Conservation (phyloP, 169 alveolate species). For the Plasmodium inui region DNA sequence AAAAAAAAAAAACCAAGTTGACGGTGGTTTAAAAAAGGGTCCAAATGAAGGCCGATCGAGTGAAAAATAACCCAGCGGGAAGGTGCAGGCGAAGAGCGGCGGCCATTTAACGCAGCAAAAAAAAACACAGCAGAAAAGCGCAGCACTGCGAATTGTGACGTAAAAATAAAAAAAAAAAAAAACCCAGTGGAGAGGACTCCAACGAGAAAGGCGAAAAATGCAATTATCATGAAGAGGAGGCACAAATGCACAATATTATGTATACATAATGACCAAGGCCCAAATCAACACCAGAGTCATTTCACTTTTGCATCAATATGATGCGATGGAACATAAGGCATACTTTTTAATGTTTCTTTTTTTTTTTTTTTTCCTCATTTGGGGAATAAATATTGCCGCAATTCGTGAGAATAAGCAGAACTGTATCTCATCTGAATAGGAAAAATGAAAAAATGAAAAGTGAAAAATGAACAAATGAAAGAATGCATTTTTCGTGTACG, state of each 20-base stretch:
- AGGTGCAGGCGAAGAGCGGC: not conserved
- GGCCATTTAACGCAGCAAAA: not conserved
- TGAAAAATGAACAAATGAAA: not conserved
- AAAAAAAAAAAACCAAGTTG: not conserved
- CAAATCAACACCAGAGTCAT: not conserved
- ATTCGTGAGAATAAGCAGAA: not conserved
- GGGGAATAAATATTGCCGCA: not conserved
- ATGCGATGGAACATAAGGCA: not conserved
- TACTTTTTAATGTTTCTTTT: not conserved
- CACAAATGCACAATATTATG: not conserved
- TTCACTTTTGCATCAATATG: not conserved
- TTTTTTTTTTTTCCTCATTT: not conserved
- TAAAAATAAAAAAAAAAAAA: not conserved
- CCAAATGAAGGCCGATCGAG: not conserved
- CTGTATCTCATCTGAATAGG: not conserved
- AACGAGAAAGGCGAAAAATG: not conserved
- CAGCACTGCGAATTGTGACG: not conserved
- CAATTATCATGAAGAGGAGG: not conserved
- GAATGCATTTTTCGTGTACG: not conserved
- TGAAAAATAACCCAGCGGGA: not conserved
- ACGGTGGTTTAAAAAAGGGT: not conserved
- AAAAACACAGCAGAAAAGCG: not conserved
- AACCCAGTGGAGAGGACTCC: not conserved
- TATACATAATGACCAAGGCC: not conserved
- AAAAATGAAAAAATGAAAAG: not conserved